These are phyloP conservation scores for Zizania latifolia DNA, from an alignment of 176 grass and related monocot species.

Conservation along the genomic window DNA sequence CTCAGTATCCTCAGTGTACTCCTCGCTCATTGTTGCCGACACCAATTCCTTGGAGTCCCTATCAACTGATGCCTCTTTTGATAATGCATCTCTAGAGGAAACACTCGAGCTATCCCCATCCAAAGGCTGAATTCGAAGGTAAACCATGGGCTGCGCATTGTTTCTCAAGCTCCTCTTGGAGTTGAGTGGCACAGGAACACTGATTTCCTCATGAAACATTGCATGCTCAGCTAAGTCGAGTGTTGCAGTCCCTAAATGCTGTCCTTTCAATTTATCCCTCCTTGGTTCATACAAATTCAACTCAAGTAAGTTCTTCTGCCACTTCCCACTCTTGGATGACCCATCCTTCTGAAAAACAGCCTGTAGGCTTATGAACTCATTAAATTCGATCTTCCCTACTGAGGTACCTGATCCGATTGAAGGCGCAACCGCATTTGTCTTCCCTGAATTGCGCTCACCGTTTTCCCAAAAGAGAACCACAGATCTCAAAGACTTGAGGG, in stretches of 20 bases:
- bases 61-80: constrained; percentile 50
- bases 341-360: constrained; percentile 71
- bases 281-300: constrained; percentile 85
- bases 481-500: constrained; percentile 66
- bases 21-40: constrained; percentile 54
- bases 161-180: constrained; percentile 79
- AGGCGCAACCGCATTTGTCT: constrained; percentile 47
- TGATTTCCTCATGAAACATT: constrained; percentile 58
- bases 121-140: constrained; percentile 65
- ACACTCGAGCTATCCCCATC: constrained; percentile 43
- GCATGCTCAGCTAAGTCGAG: constrained; percentile 85
- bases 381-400: constrained; percentile 72
- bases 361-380: constrained; percentile 79
- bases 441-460: constrained; percentile 58
- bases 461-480: constrained; percentile 91
- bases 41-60: constrained; percentile 63
- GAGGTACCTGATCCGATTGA: constrained; percentile 42
- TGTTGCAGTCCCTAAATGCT: constrained; percentile 66
- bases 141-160: constrained; percentile 57
- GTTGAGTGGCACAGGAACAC: constrained; percentile 56
- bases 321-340: constrained; percentile 57
- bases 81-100: constrained; percentile 46
- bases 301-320: constrained; percentile 91
- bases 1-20: constrained; percentile 69
- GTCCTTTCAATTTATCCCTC: constrained; percentile 86